Evolutionary conservation across 2,329 filamentous ascomycete species (phyloP), one percentile per base, ranked within the genome.

Genomic region (Pestalotiopsis sp.): DNA sequence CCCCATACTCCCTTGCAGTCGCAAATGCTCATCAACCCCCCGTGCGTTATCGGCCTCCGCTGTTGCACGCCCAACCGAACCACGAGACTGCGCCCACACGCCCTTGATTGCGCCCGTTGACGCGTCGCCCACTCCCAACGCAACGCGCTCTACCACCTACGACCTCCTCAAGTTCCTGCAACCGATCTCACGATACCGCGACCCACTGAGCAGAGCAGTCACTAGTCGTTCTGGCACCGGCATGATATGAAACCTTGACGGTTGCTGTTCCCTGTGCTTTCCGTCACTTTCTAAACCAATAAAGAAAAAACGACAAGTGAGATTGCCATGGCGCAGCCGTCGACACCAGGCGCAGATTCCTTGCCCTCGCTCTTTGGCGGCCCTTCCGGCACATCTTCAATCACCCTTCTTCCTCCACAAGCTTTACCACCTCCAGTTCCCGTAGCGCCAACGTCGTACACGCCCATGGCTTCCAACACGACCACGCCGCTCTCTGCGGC

Each of bases 401-500:
- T 75, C 70, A 70, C 77, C 61, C 73, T 71, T 66, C 49, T 72
- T 39, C 68, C 73, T 11, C 68, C 76, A 27, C 73, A 76, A 11
- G 68, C 73, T 25, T 67, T 73, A 6, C 68, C 74, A 11, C 60
- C 71, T 9, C 68, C 76, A 9, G 14, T n/a, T n/a, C 45, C 45
- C 2, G 14, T 20, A 52, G 14, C 45, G 20, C 14, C 45, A n/a
- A 72, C 74, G 59, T 73, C 76, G 38, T 70, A 79, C 74, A 73
- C 80, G 79, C 73, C 77, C 74, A 66, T 76, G 67, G 68, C 75
- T 52, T 80, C 82, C 57, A 82, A 78, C 70, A 74, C 71, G 12
- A 74, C 82, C 64, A 84, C 85, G 63, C 86, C 85, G 12, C 80
- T 81, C 49, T 86, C 85, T 31, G 82, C 82, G 70, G 81, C 87